phyloP scores from a whole-genome alignment of 441 rosid species.

The Sinapis alba region DNA sequence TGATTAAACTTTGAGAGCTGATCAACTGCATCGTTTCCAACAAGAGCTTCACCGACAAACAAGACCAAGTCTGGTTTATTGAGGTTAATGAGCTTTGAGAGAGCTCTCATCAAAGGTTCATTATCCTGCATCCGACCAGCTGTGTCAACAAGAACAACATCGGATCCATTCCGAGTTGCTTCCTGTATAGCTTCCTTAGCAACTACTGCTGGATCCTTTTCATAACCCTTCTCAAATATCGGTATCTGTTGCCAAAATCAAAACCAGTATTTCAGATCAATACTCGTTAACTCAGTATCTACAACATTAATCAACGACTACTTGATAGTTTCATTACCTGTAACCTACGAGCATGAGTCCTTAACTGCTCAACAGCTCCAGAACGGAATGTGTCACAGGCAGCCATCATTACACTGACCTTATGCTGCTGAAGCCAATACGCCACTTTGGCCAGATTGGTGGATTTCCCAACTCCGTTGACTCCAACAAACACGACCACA shows the following conservation, averaged over 20 bases:
- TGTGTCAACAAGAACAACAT: conserved; percentile 97
- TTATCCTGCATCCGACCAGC: conserved; percentile 99
- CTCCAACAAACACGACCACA: conserved; percentile 95
- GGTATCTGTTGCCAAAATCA: conserved; percentile 60
- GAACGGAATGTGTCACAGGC: conserved; percentile 98
- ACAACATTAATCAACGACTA: background rate
- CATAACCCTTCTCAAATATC: conserved; percentile 96
- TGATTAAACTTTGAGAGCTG: conserved; percentile 92
- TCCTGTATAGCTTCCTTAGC: conserved; percentile 98
- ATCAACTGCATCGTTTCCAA: conserved; percentile 97
- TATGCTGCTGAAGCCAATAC: conserved; percentile 96
- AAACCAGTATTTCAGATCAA: conserved; percentile 1
- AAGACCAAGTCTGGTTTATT: conserved; percentile 89
- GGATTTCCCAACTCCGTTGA: conserved; percentile 98
- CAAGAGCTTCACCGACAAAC: conserved; percentile 98
- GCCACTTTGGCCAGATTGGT: conserved; percentile 98
- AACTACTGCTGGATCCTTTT: conserved; percentile 97
- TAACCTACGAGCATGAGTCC: conserved; percentile 95
- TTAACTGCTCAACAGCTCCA: conserved; percentile 97
- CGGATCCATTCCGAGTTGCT: conserved; percentile 82
- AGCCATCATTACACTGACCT: conserved; percentile 95
- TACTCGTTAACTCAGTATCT: background rate
- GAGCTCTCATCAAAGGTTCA: conserved; percentile 98
- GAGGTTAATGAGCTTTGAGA: conserved; percentile 83
- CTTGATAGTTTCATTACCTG: conserved; percentile 53